Conservation (phyloP, 176 grass and related monocot genomes). For the Avena eriantha region DNA sequence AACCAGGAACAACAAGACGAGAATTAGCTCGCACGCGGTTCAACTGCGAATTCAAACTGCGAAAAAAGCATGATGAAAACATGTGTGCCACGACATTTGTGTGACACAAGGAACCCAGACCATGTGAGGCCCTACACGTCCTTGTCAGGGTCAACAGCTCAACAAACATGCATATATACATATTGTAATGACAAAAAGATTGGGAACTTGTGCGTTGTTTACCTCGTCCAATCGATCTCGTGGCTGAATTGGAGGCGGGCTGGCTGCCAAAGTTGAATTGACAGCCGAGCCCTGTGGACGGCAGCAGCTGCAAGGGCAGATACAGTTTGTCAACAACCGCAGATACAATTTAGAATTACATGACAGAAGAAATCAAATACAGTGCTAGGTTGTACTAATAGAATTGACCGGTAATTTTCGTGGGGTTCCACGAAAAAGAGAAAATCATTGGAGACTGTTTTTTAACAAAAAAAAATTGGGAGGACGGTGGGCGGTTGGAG, state of each 20-base stretch:
- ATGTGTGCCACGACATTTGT: slow-evolving; percentile 24
- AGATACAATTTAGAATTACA: too few species aligned
- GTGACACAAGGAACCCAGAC: background rate
- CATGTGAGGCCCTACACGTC: background rate
- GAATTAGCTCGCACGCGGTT: slow-evolving; percentile 38
- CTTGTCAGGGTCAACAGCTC: slow-evolving; percentile 38
- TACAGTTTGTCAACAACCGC: too few species aligned
- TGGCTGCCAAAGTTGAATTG: slow-evolving; percentile 55
- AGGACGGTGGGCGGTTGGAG: slow-evolving; percentile 31
- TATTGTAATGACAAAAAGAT: background rate
- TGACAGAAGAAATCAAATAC: background rate
- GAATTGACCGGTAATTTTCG: too few species aligned
- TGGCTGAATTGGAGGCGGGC: slow-evolving; percentile 23
- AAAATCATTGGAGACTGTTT: too few species aligned
- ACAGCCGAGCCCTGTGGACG: slow-evolving; percentile 55
- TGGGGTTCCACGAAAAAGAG: too few species aligned
- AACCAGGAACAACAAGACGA: background rate
- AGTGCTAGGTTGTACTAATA: too few species aligned
- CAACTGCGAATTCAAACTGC: background rate
- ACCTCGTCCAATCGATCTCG: background rate
- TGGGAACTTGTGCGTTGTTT: background rate
- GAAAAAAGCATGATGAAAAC: background rate
- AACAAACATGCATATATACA: too few species aligned
- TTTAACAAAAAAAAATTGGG: too few species aligned
- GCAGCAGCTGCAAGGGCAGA: background rate